Conservation (phyloP, 139 green algal species). For the Chara braunii region DNA sequence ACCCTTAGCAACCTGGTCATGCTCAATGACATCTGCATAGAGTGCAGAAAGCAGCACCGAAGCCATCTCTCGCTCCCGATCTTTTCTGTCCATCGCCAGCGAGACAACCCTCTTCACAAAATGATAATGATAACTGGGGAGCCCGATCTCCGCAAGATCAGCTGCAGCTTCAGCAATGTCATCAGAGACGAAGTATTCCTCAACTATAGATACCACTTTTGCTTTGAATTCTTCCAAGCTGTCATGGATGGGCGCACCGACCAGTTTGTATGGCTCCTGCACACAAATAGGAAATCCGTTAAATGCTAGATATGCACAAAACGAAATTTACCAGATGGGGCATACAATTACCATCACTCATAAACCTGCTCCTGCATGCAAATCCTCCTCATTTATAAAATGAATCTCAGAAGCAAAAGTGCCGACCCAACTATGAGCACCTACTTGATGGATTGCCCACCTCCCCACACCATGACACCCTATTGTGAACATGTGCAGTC, state of each 20-base stretch:
- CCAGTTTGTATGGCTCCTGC: conserved; percentile 23
- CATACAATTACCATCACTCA: too few species aligned
- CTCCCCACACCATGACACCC: too few species aligned
- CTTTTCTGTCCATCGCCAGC: conserved; percentile 64
- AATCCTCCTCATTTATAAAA: too few species aligned
- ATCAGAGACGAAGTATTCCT: conserved; percentile 76
- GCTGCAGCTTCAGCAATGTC: conserved; percentile 56
- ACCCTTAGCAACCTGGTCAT: conserved; percentile 34
- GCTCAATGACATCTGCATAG: conserved; percentile 60
- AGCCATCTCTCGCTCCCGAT: conserved; percentile 86
- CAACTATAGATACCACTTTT: conserved; percentile 53
- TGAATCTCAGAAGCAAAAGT: too few species aligned
- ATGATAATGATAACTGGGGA: conserved; percentile 54
- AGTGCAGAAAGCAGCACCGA: conserved; percentile 67
- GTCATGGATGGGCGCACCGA: conserved; percentile 9
- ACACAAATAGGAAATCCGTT: background rate
- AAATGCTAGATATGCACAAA: too few species aligned
- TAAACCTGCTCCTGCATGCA: too few species aligned
- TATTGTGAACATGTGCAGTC: too few species aligned
- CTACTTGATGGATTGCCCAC: too few species aligned
- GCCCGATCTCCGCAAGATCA: conserved; percentile 42
- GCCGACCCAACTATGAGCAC: too few species aligned
- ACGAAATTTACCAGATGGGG: too few species aligned
- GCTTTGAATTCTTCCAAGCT: conserved; percentile 56
- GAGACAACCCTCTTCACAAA: conserved; percentile 84